Evolutionary conservation across 805 yeast genomes (phyloP).

Genomic region (Tetrapisispora namnaoensis): DNA sequence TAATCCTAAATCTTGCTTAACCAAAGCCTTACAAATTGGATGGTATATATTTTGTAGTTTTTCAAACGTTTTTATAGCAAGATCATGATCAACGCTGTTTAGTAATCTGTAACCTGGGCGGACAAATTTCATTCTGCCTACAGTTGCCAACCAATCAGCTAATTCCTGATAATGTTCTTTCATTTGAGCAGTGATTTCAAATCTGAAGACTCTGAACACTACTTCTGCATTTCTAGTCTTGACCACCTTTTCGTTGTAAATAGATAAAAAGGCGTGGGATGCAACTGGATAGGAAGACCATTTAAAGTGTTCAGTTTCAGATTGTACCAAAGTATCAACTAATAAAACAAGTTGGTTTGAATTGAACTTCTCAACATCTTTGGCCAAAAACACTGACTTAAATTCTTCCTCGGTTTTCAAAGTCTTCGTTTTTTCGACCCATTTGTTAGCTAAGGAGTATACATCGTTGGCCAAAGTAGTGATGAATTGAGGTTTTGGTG

Average conservation of each 20-base stretch:
- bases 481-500: slow-evolving; percentile 77
- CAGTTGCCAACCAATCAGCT: slow-evolving; percentile 81
- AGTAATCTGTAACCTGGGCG: slow-evolving; percentile 73
- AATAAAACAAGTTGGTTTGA: slow-evolving; percentile 76
- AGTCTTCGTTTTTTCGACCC: slow-evolving; percentile 39
- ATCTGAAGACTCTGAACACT: slow-evolving; percentile 63
- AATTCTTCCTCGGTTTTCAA: slow-evolving; percentile 14
- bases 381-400: slow-evolving; percentile 30
- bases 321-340: slow-evolving; percentile 54
- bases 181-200: slow-evolving; percentile 49
- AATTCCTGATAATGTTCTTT: slow-evolving; percentile 39
- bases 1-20: slow-evolving; percentile 67
- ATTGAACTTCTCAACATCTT: slow-evolving; percentile 49
- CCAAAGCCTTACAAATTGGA: slow-evolving; percentile 75
- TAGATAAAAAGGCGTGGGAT: slow-evolving; percentile 28
- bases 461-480: slow-evolving; percentile 71
- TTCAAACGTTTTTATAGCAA: slow-evolving; percentile 58
- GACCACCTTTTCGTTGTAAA: slow-evolving; percentile 36
- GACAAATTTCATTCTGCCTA: slow-evolving; percentile 91
- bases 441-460: slow-evolving; percentile 50
- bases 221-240: slow-evolving; percentile 70
- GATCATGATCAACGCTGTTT: slow-evolving; percentile 49
- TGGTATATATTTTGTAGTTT: slow-evolving; percentile 56
- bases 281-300: slow-evolving; percentile 30
- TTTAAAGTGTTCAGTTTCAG: slow-evolving; percentile 26